Base-by-base conservation (phyloP, 2,329 filamentous ascomycete genomes). In the Fusarium sambucinum region DNA sequence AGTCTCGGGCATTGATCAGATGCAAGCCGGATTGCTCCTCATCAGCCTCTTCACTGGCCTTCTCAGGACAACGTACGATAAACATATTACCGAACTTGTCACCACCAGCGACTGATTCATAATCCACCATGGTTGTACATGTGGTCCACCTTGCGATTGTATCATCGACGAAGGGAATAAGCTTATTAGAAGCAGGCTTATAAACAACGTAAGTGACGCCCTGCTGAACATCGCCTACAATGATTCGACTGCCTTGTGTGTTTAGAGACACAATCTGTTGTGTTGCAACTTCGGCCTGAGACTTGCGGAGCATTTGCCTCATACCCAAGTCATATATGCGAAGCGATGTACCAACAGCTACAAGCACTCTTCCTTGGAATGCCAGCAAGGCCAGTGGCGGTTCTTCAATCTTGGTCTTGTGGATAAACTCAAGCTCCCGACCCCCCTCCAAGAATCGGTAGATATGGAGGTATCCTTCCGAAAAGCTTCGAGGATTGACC, bases 11-110 rank as follows among this genome's bases (percentile, higher is more conserved):
- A 73, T 99, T 94, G 29, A 93, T 86, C n/a, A 99, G 87, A 80
- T 97, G 94, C 4, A 94, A 89, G 16, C 94, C 95, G 5, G 93
- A 92, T 46, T 93, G 93, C 63, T 97, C 93, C 78, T 97, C 96
- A 74, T 99, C 96, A 1, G 94, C 92, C 77, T 96, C 93, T 69
- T 94, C 90, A 37, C 93, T 97, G 10, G 91, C 90, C 77, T 97
- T 96, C 63, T 90, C 84, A 0, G 95, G 94, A 74, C 92, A 96
- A 47, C 96, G 91, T 30, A 99, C 85, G 44, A 99, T 87, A 90
- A 94, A 99, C 17, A 99, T 81, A 74, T 99, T 99, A 63, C 96
- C 96, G 70, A 99, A 99, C 77, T 97, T 98, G 82, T 99, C 96
- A 35, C 95, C 95, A 35, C 95, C 96, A 4, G 94, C 94, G 25